A percentile compares a stretch with the other conserved stretches of the same genome.
phyloP scores from a whole-genome alignment of 768 basidiomycete genomes.

The Daedaleopsis nitida region DNA sequence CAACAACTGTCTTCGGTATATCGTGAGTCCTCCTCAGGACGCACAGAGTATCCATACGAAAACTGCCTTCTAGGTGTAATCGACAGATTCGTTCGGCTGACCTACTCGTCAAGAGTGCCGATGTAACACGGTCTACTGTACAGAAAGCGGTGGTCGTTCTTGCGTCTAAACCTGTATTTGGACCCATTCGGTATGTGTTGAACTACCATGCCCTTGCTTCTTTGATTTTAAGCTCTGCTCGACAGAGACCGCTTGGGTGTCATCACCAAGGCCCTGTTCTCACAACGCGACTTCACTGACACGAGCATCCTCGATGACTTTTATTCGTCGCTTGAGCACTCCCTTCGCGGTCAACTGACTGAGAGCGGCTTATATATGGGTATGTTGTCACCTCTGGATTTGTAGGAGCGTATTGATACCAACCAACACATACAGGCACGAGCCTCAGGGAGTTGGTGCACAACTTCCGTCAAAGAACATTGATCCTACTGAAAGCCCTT shows the following conservation, averaged over 20 bases:
- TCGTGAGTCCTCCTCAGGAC: constrained; percentile 59
- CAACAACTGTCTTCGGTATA: constrained; percentile 92
- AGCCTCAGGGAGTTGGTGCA: constrained; percentile 90
- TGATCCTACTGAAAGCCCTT: constrained; percentile 92
- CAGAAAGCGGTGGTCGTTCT: constrained; percentile 98
- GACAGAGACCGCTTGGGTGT: constrained; percentile 88
- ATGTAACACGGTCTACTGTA: constrained; percentile 93
- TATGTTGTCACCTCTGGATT: constrained; percentile 34
- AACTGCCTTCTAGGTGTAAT: constrained; percentile 68
- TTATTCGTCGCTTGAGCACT: constrained; percentile 70
- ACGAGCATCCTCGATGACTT: constrained; percentile 91
- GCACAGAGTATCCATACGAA: too few relatives aligned
- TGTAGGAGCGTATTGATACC: neutral
- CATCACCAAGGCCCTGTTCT: constrained; percentile 82
- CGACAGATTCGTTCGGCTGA: constrained; percentile 86
- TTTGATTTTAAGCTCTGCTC: neutral
- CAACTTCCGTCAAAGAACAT: constrained; percentile 88
- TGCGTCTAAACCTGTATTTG: constrained; percentile 88
- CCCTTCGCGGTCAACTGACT: constrained; percentile 78
- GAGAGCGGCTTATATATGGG: constrained; percentile 97
- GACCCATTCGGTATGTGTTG: constrained; percentile 74
- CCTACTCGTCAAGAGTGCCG: constrained; percentile 74
- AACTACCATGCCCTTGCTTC: neutral
- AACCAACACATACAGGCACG: constrained; percentile 48
- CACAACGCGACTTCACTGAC: constrained; percentile 79